Base-by-base conservation (phyloP, 306 rosid species). In the Casuarina cunninghamiana region DNA sequence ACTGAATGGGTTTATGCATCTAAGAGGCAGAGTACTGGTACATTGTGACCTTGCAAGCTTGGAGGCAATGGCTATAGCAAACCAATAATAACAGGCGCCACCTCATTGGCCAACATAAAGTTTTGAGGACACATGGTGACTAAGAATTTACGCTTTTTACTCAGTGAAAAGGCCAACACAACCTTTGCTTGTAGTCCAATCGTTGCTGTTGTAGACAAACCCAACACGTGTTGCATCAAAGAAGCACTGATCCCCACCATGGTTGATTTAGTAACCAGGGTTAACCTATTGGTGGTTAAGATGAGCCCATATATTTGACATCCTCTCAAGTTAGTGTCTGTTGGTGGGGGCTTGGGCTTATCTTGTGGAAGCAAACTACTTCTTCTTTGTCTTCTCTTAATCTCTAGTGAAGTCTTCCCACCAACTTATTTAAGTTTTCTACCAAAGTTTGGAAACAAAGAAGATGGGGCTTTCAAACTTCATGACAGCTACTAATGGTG, bases 401-500 rank as follows among this genome's bases (percentile, higher is more conserved):
- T 26, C 1, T 26, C 32, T 26, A 26, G 32, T 26, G 32, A 26
- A 26, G 32, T 26, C 32, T 26, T 26, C 32, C 32, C 32, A 0
- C 32, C 32, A 26, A 26, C 32, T 26, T 26, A 35, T 15, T 32
- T n/a, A 6, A 35, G 5, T 1, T 10, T 50, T 50, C 5, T 1
- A 4, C 2, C 43, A 10, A 3, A 16, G 5, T 17, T 11, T 44
- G 4, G 3, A 74, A 21, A 57, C 13, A 3, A 12, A 53, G 32
- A 79, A 71, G 51, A 93, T 91, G 98, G 98, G 97, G 50, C 90
- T 90, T 5, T 87, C 94, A 43, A 91, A 83, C 42, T 91, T 89
- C n/a, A 87, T 88, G 0, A 76, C 80, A 74, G 75, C 93, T 45
- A 77, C 84, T 4, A 93, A 89, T 44, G 96, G 91, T 3, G 91